phyloP scores from a whole-genome alignment of 2,329 filamentous ascomycete genomes.

The Dothiorella sarmentorum region DNA sequence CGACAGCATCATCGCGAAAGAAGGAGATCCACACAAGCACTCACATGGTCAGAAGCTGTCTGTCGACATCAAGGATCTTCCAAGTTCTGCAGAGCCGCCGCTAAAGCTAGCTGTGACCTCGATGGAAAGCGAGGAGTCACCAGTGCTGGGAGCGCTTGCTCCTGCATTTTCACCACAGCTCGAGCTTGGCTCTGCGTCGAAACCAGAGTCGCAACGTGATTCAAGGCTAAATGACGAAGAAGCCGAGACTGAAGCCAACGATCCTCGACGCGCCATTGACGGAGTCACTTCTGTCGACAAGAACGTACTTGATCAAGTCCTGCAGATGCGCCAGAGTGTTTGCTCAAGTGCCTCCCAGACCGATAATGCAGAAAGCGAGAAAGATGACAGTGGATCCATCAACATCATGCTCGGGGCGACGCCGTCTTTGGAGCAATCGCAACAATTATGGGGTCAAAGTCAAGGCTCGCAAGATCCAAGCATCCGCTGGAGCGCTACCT shows the following conservation, averaged over 20 bases:
- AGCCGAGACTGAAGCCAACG: not conserved
- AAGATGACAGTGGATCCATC: slow-evolving; percentile 53
- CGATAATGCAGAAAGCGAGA: slow-evolving; percentile 32
- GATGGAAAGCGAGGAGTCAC: slow-evolving; percentile 56
- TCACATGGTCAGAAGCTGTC: not conserved
- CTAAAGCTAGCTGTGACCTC: slow-evolving; percentile 38
- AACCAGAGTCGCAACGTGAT: slow-evolving; percentile 6
- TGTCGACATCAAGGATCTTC: slow-evolving; percentile 17
- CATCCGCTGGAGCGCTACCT: slow-evolving; percentile 7
- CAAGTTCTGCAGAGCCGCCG: slow-evolving; percentile 31
- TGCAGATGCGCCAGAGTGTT: slow-evolving; percentile 47
- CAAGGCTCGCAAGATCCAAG: not conserved
- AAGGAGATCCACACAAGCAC: not conserved
- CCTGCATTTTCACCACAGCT: not conserved
- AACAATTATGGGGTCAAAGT: slow-evolving; percentile 4
- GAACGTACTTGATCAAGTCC: slow-evolving; percentile 45
- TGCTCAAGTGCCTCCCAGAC: slow-evolving; percentile 33
- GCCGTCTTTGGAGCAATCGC: slow-evolving; percentile 24
- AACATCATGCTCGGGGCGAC: slow-evolving; percentile 53
- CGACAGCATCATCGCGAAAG: not conserved
- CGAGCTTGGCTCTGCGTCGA: not conserved
- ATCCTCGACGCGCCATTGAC: not conserved
- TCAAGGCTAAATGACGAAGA: not conserved
- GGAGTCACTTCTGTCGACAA: not conserved
- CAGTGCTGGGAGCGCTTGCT: slow-evolving; percentile 54